Conservation (phyloP, 2,329 filamentous ascomycete genomes). For the Epichloe baconii region DNA sequence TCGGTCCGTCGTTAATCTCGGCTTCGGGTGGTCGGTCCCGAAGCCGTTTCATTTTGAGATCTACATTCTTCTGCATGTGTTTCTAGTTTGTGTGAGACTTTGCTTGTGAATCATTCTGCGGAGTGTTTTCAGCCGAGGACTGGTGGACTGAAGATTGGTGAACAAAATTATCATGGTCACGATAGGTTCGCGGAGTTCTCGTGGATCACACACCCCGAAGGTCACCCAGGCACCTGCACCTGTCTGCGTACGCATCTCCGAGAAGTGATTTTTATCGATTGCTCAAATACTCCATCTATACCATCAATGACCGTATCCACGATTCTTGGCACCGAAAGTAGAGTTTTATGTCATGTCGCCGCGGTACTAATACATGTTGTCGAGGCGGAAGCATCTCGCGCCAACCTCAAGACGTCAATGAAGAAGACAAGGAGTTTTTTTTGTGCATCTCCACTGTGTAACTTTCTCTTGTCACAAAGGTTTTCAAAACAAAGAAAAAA, state of each 20-base stretch:
- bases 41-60: constrained; percentile 46
- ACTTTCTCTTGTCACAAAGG: too few relatives aligned
- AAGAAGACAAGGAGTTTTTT: too few relatives aligned
- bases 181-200: too few relatives aligned
- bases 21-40: constrained; percentile 33
- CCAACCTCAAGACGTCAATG: too few relatives aligned
- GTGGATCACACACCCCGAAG: too few relatives aligned
- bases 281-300: neutral
- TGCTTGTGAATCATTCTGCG: neutral
- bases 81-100: neutral
- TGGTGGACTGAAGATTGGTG: too few relatives aligned
- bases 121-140: too few relatives aligned
- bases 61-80: constrained; percentile 28
- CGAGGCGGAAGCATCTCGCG: constrained; percentile 3
- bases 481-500: neutral
- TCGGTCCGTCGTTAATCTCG: constrained; percentile 46
- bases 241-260: too few relatives aligned
- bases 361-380: constrained; percentile 12
- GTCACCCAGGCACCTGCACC: too few relatives aligned
- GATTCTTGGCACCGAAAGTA: neutral
- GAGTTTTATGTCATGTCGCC: constrained; percentile 1
- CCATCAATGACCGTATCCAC: neutral
- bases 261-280: neutral
- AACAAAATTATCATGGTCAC: too few relatives aligned
- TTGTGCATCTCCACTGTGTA: too few relatives aligned